phyloP scores from a whole-genome alignment of 2,329 filamentous ascomycete genomes.

The Blastomyces emzantsi region DNA sequence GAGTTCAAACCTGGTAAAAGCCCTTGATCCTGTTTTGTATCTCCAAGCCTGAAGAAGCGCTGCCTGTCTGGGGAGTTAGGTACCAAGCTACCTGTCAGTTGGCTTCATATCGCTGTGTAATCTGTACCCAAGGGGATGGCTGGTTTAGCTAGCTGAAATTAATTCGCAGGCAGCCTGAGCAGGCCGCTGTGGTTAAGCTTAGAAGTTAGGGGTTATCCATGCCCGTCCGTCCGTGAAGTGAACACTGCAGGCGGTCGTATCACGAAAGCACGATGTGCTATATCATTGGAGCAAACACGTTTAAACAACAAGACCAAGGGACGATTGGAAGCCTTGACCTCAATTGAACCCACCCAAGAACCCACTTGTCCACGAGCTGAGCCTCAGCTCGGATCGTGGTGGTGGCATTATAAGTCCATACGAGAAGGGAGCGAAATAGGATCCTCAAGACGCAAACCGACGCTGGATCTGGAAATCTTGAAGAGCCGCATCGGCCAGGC shows the following conservation, averaged over 20 bases:
- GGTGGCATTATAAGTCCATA: neutral
- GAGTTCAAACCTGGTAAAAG: too few relatives aligned
- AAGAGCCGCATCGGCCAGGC: conserved; percentile 3
- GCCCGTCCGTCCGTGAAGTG: too few relatives aligned
- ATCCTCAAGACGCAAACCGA: too few relatives aligned
- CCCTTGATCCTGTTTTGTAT: too few relatives aligned
- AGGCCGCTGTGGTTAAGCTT: neutral
- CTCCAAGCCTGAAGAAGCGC: too few relatives aligned
- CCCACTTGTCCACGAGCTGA: neutral
- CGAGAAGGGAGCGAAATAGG: neutral
- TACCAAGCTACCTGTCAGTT: neutral
- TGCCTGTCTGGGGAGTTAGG: neutral
- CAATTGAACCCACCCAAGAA: neutral
- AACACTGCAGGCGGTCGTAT: neutral
- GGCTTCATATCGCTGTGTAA: neutral
- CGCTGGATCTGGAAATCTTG: neutral
- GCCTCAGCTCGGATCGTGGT: neutral
- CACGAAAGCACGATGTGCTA: neutral
- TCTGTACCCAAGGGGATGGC: neutral
- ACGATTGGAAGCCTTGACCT: neutral
- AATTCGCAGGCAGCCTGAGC: neutral
- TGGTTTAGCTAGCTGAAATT: neutral
- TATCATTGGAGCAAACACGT: neutral
- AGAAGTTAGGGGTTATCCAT: neutral
- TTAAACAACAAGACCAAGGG: neutral